Evolutionary conservation across 371 early-diverging fungal genomes (phyloP).

Genomic region (Conidiobolus incongruus): DNA sequence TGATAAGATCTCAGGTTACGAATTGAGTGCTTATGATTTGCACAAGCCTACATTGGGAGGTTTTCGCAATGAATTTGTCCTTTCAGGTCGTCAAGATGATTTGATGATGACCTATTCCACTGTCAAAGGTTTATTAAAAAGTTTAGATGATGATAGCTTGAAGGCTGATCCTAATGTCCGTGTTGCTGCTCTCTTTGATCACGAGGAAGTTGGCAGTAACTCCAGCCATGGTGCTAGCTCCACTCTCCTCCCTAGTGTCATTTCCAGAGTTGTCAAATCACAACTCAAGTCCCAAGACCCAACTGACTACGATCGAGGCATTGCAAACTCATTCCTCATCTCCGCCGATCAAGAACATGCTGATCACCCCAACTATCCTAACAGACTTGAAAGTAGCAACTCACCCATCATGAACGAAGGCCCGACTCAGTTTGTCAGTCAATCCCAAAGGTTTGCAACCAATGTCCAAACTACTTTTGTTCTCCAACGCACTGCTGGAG

Average conservation of each 20-base stretch:
- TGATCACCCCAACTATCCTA: slow-evolving; percentile 69
- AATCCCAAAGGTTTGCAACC: slow-evolving; percentile 90
- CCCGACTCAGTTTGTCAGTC: slow-evolving; percentile 85
- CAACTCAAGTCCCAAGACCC: no score
- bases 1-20: slow-evolving; percentile 69
- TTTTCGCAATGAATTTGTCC: slow-evolving; percentile 73
- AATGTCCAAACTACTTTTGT: slow-evolving; percentile 66
- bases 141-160: slow-evolving; percentile 15
- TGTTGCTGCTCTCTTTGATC: slow-evolving; percentile 79
- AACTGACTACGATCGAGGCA: slow-evolving; percentile 55
- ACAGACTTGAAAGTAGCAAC: slow-evolving; percentile 78
- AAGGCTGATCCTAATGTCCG: slow-evolving; percentile 52
- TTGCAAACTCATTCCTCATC: slow-evolving; percentile 67
- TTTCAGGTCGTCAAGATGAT: slow-evolving; percentile 85
- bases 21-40: slow-evolving; percentile 79
- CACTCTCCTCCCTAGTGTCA: slow-evolving; percentile 45
- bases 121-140: slow-evolving; percentile 3
- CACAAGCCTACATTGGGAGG: slow-evolving; percentile 71
- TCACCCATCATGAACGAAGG: slow-evolving; percentile 82
- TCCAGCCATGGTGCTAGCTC: slow-evolving; percentile 90
- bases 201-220: slow-evolving; percentile 87
- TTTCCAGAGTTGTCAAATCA: slow-evolving; percentile 13
- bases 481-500: slow-evolving; percentile 53
- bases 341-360: slow-evolving; percentile 89
- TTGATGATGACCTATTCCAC: slow-evolving; percentile 80